A percentile compares a stretch with the other conserved stretches of the same genome.
Conservation (phyloP, 2,329 filamentous ascomycete genomes). For the Ciborinia camelliae region DNA sequence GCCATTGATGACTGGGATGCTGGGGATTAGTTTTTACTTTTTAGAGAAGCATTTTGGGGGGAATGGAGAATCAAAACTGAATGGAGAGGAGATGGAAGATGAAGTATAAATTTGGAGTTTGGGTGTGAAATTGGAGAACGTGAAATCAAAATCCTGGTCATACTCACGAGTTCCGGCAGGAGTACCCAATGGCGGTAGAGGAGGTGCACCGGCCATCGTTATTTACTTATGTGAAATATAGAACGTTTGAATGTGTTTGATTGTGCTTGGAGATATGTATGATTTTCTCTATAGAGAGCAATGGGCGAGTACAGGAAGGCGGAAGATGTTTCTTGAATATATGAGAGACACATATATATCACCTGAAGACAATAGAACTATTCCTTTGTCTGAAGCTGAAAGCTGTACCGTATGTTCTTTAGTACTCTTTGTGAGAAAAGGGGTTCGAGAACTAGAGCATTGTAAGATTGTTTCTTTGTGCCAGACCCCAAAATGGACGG, state of each 20-base stretch:
- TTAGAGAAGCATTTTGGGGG: background rate
- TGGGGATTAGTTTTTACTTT: background rate
- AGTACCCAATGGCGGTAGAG: background rate
- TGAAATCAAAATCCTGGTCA: background rate
- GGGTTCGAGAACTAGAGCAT: background rate
- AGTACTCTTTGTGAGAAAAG: background rate
- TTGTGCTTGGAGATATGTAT: background rate
- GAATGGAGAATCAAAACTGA: background rate
- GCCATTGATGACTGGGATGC: background rate
- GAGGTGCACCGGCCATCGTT: background rate
- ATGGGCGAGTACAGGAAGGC: background rate
- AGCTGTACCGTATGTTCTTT: background rate
- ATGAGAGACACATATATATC: background rate
- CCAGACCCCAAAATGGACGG: background rate
- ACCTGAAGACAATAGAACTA: too few species aligned
- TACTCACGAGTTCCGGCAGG: background rate
- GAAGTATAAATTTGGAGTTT: background rate
- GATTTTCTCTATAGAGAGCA: background rate
- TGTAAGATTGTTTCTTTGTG: background rate
- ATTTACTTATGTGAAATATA: background rate
- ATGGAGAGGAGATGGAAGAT: background rate
- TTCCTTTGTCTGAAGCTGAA: background rate
- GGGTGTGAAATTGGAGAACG: background rate
- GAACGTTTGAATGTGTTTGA: background rate
- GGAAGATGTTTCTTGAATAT: background rate